Evolutionary conservation across 2,329 filamentous ascomycete species (phyloP).

Genomic region (Scleromitrula shiraiana): DNA sequence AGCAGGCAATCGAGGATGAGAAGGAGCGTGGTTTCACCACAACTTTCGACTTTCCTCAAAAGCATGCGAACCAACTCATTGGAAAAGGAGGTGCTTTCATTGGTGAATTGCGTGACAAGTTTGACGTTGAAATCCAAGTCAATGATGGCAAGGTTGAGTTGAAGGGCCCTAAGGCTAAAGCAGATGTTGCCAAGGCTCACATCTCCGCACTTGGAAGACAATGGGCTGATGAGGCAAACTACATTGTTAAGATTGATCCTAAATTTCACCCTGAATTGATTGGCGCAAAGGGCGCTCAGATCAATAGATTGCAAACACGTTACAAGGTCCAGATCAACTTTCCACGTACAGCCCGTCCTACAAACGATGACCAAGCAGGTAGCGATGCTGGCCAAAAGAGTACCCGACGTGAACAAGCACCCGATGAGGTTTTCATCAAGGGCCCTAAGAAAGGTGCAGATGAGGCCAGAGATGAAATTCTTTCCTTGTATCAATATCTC

Average conservation of each 20-base stretch:
- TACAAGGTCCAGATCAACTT: slow-evolving; percentile 97
- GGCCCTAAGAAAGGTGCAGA: slow-evolving; percentile 91
- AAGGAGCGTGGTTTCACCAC: slow-evolving; percentile 84
- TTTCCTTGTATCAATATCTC: slow-evolving; percentile 80
- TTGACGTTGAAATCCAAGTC: slow-evolving; percentile 73
- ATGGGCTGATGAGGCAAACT: slow-evolving; percentile 83
- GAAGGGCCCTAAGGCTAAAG: slow-evolving; percentile 92
- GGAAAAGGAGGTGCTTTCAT: slow-evolving; percentile 62
- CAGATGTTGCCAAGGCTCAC: slow-evolving; percentile 74
- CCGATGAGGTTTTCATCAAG: slow-evolving; percentile 84
- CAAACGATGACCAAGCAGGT: slow-evolving; percentile 61
- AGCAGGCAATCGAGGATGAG: slow-evolving; percentile 85
- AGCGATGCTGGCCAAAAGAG: slow-evolving; percentile 62
- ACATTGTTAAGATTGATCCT: slow-evolving; percentile 81
- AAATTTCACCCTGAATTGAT: slow-evolving; percentile 94
- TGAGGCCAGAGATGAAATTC: slow-evolving; percentile 82
- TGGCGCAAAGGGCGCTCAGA: slow-evolving; percentile 76
- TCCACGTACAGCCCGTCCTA: slow-evolving; percentile 58
- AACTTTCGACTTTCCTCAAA: slow-evolving; percentile 88
- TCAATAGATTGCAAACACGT: slow-evolving; percentile 84
- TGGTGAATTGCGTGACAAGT: slow-evolving; percentile 56
- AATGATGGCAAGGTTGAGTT: slow-evolving; percentile 91
- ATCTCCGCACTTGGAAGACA: slow-evolving; percentile 73
- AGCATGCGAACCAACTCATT: slow-evolving; percentile 80
- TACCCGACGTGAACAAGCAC: slow-evolving; percentile 59